Percentiles rank a stretch among this genome's conserved stretches.
phyloP scores from a whole-genome alignment of 179 eudicot species.

The Camellia oleifera region DNA sequence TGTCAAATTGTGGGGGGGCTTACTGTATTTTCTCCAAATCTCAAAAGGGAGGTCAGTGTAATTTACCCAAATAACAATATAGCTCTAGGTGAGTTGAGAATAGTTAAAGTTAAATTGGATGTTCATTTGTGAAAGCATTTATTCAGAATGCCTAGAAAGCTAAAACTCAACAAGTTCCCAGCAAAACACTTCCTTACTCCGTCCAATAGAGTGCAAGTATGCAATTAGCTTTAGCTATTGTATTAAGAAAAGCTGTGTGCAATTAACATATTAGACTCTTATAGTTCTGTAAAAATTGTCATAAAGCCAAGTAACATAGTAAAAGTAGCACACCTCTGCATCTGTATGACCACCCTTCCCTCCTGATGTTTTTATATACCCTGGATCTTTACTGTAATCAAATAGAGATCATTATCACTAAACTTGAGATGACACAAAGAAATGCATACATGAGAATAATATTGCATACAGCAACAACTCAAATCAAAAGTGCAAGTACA shows the following conservation, averaged over 20 bases:
- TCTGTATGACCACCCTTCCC: conserved; percentile 32
- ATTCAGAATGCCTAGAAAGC: background rate
- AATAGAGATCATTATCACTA: conserved; percentile 9
- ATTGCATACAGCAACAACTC: background rate
- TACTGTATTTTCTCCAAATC: too few relatives aligned
- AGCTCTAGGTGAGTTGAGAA: background rate
- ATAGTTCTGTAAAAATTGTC: background rate
- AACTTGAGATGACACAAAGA: background rate
- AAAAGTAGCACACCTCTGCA: conserved; percentile 49
- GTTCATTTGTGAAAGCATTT: background rate
- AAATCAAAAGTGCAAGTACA: background rate
- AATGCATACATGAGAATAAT: background rate
- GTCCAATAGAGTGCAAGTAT: background rate
- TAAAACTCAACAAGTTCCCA: background rate
- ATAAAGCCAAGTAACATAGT: background rate
- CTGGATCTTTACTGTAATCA: conserved; percentile 87
- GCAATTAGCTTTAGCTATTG: too few relatives aligned
- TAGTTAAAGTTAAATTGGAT: background rate
- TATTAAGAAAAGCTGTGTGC: too few relatives aligned
- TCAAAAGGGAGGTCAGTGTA: too few relatives aligned
- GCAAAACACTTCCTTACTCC: background rate
- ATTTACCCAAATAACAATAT: background rate
- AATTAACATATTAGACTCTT: background rate
- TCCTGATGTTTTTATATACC: conserved; percentile 54
- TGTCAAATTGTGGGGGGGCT: too few relatives aligned